A percentile compares a stretch with the other conserved stretches of the same genome.
phyloP scores from a whole-genome alignment of 2,329 filamentous ascomycete species.

The Plectosphaerella plurivora region DNA sequence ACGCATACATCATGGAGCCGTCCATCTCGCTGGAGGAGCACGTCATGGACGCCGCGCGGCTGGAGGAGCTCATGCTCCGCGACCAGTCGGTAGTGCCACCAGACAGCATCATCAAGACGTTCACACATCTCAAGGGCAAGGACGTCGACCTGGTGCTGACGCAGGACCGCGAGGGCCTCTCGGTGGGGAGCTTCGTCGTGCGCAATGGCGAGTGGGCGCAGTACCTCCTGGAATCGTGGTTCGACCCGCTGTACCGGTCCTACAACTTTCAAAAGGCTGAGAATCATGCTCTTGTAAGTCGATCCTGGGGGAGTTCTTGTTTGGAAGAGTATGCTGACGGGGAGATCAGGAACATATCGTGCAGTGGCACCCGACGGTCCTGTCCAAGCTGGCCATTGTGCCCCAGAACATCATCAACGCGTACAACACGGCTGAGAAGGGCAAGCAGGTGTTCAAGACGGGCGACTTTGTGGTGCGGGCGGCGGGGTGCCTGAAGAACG shows the following conservation, averaged over 20 bases:
- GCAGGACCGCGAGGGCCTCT: slow-evolving; percentile 78
- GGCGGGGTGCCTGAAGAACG: slow-evolving; percentile 60
- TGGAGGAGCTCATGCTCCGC: slow-evolving; percentile 78
- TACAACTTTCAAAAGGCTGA: slow-evolving; percentile 98
- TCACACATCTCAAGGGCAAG: slow-evolving; percentile 70
- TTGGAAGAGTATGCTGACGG: not conserved
- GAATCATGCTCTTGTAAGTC: slow-evolving; percentile 75
- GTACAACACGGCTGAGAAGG: slow-evolving; percentile 56
- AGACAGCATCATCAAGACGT: slow-evolving; percentile 95
- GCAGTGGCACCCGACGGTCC: slow-evolving; percentile 95
- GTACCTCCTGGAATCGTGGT: slow-evolving; percentile 94
- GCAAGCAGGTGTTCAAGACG: slow-evolving; percentile 63
- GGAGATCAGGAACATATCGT: slow-evolving; percentile 69
- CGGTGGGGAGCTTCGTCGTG: slow-evolving; percentile 72
- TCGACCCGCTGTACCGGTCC: slow-evolving; percentile 84
- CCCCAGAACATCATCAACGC: slow-evolving; percentile 81
- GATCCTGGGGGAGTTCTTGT: not conserved
- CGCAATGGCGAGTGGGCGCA: slow-evolving; percentile 84
- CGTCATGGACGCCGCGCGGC: slow-evolving; percentile 60
- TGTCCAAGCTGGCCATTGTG: slow-evolving; percentile 85
- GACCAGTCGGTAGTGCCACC: slow-evolving; percentile 87
- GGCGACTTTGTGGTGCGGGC: slow-evolving; percentile 85
- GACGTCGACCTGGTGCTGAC: slow-evolving; percentile 79
- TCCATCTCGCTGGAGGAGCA: slow-evolving; percentile 63
- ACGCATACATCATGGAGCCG: slow-evolving; percentile 86